Conservation (phyloP, 495 filamentous ascomycete genomes). For the Physcia stellaris region DNA sequence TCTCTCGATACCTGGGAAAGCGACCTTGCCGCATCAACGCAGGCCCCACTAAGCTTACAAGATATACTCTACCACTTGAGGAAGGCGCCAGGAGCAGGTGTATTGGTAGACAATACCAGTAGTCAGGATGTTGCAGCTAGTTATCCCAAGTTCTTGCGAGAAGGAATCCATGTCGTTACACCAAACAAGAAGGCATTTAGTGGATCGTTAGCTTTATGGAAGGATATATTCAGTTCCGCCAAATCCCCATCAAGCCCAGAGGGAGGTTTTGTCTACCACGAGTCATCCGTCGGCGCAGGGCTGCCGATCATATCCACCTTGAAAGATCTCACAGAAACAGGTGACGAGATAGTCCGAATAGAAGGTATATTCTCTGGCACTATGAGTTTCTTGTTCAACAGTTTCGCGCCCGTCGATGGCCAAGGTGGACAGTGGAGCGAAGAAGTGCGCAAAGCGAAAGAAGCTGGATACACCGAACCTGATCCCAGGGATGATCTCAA, state of each 20-base stretch:
- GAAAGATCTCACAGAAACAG: conserved; percentile 77
- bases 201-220: conserved; percentile 58
- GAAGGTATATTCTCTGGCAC: conserved; percentile 96
- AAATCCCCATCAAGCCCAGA: conserved; percentile 21
- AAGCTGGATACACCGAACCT: conserved; percentile 92
- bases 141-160: conserved; percentile 65
- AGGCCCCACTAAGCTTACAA: conserved; percentile 43
- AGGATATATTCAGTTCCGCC: conserved; percentile 60
- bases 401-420: conserved; percentile 53
- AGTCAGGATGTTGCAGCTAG: conserved; percentile 60
- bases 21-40: conserved; percentile 39
- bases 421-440: conserved; percentile 65
- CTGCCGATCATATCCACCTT: conserved; percentile 85
- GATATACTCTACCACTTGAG: conserved; percentile 60
- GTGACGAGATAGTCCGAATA: conserved; percentile 74
- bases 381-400: conserved; percentile 94
- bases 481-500: conserved; percentile 94
- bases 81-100: conserved; percentile 51
- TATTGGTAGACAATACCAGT: conserved; percentile 91
- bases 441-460: conserved; percentile 79
- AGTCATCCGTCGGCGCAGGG: conserved; percentile 83
- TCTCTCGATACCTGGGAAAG: conserved; percentile 38
- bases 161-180: conserved; percentile 79
- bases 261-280: conserved; percentile 76
- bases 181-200: conserved; percentile 98